Conservation (phyloP, 768 basidiomycete species). For the Amanita phalloides region DNA sequence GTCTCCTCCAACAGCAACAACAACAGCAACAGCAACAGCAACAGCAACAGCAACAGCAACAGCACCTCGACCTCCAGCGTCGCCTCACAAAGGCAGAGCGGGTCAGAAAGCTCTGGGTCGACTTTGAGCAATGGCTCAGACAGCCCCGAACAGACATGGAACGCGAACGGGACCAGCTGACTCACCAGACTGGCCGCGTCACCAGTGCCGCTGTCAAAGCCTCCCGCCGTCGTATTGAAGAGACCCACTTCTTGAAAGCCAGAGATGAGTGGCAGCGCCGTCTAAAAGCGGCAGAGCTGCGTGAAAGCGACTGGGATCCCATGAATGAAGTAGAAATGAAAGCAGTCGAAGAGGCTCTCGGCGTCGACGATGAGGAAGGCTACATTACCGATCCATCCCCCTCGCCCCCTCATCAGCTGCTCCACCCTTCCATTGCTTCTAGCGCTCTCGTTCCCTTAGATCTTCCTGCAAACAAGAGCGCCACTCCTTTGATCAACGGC, state of each 20-base stretch:
- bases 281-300: constrained; percentile 21
- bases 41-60: constrained; percentile 10
- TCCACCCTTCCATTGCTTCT: constrained; percentile 8
- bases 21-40: constrained; percentile 10
- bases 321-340: constrained; percentile 27
- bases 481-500: not conserved
- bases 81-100: constrained; percentile 8
- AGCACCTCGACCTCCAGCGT: constrained; percentile 6
- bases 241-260: constrained; percentile 20
- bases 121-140: constrained; percentile 23
- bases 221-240: constrained; percentile 18
- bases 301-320: constrained; percentile 32
- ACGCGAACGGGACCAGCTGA: constrained; percentile 15
- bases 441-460: not conserved
- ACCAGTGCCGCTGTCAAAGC: constrained; percentile 17
- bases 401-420: constrained; percentile 4
- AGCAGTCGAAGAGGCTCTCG: constrained; percentile 25
- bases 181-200: constrained; percentile 13
- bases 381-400: constrained; percentile 11
- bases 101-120: constrained; percentile 23
- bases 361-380: constrained; percentile 23
- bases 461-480: not conserved
- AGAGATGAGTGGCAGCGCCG: constrained; percentile 31
- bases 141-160: constrained; percentile 18
- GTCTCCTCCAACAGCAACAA: constrained; percentile 13